phyloP scores from a whole-genome alignment of 129 eudicot genomes.

The Smallanthus sonchifolius region DNA sequence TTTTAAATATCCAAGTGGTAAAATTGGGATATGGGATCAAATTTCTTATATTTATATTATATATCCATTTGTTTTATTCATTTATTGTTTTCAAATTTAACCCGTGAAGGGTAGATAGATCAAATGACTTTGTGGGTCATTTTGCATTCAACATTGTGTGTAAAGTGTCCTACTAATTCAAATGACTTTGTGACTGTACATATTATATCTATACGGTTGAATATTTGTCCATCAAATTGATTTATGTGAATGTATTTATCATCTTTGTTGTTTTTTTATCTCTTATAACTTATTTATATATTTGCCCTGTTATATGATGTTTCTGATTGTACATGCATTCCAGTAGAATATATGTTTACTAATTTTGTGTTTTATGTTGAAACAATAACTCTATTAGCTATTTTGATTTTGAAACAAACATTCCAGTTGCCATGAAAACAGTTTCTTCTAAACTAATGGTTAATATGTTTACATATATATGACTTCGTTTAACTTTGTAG shows the following conservation, averaged over 20 bases:
- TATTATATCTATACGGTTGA: too few species aligned
- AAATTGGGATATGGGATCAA: slow-evolving; percentile 15
- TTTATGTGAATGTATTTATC: too few species aligned
- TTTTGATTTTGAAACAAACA: background rate
- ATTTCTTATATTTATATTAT: background rate
- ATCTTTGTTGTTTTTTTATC: too few species aligned
- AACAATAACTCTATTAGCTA: background rate
- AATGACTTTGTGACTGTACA: too few species aligned
- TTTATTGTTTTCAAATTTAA: slow-evolving; percentile 46
- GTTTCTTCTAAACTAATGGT: background rate
- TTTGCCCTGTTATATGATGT: too few species aligned
- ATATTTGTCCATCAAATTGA: too few species aligned
- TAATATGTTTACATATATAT: background rate
- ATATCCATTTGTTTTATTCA: slow-evolving; percentile 30
- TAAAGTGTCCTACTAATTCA: too few species aligned
- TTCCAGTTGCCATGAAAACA: background rate
- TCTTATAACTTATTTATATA: too few species aligned
- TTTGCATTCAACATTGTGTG: slow-evolving; percentile 61
- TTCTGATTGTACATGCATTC: too few species aligned
- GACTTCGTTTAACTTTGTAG: background rate
- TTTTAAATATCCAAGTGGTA: slow-evolving; percentile 9
- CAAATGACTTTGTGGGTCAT: slow-evolving; percentile 42
- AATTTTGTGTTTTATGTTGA: background rate
- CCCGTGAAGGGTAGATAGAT: slow-evolving; percentile 48
- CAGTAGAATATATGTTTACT: too few species aligned